These are phyloP conservation scores for Zygosaccharomyces rouxii DNA, from an alignment of 805 yeast species.

Conservation along the genomic window DNA sequence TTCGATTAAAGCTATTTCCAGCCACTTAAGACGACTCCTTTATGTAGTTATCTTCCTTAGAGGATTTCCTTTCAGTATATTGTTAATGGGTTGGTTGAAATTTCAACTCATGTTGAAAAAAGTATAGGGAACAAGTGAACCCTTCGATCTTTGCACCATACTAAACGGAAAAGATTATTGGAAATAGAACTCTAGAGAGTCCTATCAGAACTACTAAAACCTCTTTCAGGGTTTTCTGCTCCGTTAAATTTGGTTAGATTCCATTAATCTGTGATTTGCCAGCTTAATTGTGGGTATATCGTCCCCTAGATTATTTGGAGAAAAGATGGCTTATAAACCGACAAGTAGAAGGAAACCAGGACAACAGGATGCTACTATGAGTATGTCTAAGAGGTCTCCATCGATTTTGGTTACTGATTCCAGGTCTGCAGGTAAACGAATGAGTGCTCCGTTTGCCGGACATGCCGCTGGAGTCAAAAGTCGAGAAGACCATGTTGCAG, in stretches of 20 bases:
- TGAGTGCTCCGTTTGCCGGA: constrained; percentile 75
- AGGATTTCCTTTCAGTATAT: not conserved
- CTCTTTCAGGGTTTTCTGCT: not conserved
- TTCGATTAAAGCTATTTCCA: not conserved
- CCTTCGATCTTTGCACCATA: not conserved
- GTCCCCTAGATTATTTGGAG: not conserved
- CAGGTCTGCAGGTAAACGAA: constrained; percentile 52
- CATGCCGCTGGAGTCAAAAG: constrained; percentile 35
- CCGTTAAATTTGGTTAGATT: not conserved
- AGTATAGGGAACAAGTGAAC: not conserved
- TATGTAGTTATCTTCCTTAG: not conserved
- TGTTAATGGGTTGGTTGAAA: not conserved
- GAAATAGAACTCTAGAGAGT: not conserved
- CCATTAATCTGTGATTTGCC: not conserved
- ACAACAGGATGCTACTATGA: not conserved
- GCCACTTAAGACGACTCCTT: not conserved
- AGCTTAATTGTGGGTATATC: not conserved
- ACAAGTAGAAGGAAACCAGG: not conserved
- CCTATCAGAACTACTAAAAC: not conserved
- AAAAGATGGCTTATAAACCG: constrained; percentile 11
- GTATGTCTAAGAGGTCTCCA: constrained; percentile 72
- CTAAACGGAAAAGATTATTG: not conserved
- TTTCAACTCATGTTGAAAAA: not conserved
- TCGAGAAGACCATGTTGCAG: constrained; percentile 10
- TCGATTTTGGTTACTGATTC: constrained; percentile 91